A percentile compares a stretch with the other conserved stretches of the same genome.
Conservation (phyloP, 1,139 yeast genomes). For the Hansenula sp. region DNA sequence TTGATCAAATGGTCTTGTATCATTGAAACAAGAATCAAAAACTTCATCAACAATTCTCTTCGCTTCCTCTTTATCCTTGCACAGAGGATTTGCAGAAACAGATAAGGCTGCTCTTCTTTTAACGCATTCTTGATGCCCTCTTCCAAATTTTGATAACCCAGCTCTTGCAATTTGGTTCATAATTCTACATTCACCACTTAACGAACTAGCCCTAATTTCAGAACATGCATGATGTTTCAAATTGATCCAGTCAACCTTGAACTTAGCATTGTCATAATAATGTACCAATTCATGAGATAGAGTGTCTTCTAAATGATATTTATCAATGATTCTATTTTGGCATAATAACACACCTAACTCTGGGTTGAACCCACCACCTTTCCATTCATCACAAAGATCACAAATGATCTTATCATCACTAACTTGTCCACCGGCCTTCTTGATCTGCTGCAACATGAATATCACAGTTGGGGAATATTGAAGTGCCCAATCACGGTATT, state of each 20-base stretch:
- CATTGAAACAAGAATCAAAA: conserved; percentile 90
- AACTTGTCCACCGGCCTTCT: conserved; percentile 54
- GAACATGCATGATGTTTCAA: conserved; percentile 95
- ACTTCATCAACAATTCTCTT: conserved; percentile 77
- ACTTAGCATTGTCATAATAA: conserved; percentile 86
- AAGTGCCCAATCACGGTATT: conserved; percentile 75
- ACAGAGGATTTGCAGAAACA: conserved; percentile 81
- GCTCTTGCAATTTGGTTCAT: conserved; percentile 77
- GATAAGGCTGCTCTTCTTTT: conserved; percentile 82
- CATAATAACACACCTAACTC: conserved; percentile 82
- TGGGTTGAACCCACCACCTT: conserved; percentile 94
- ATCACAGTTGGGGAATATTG: conserved; percentile 79
- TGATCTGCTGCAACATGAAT: conserved; percentile 84
- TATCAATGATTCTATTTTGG: conserved; percentile 74
- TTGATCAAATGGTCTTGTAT: conserved; percentile 93
- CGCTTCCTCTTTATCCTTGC: conserved; percentile 71
- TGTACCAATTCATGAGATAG: conserved; percentile 91
- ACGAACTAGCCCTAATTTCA: conserved; percentile 87
- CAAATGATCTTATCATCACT: conserved; percentile 57
- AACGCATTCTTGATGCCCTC: conserved; percentile 90
- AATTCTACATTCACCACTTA: conserved; percentile 94
- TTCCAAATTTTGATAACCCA: conserved; percentile 57
- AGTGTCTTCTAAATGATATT: conserved; percentile 87
- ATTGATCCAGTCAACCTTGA: conserved; percentile 79
- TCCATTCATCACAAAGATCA: conserved; percentile 79